Conservation (phyloP, 768 basidiomycete species). For the Russula sp. region DNA sequence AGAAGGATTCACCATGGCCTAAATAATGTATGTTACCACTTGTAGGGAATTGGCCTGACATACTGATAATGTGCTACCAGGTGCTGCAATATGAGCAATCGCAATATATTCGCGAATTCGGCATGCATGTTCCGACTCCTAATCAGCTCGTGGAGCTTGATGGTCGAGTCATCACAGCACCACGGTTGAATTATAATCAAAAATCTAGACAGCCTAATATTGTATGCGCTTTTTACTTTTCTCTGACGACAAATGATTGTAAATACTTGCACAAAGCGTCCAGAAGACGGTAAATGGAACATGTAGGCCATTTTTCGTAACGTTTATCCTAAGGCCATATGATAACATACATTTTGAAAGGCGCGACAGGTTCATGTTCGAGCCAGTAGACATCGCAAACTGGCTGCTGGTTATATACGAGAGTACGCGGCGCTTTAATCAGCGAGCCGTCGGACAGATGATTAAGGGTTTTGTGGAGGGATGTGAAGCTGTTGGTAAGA, state of each 20-base stretch:
- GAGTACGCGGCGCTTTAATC: slow-evolving; percentile 52
- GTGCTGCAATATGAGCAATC: slow-evolving; percentile 46
- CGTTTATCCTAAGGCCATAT: too few species aligned
- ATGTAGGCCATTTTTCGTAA: slow-evolving; percentile 49
- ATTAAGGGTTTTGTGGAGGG: slow-evolving; percentile 44
- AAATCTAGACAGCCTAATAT: slow-evolving; percentile 55
- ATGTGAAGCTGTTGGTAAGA: slow-evolving; percentile 58
- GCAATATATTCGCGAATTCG: slow-evolving; percentile 64
- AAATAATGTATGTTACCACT: slow-evolving; percentile 39
- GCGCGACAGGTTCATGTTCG: slow-evolving; percentile 69
- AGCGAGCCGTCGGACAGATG: slow-evolving; percentile 48
- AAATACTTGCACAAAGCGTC: slow-evolving; percentile 40
- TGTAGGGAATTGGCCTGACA: not conserved
- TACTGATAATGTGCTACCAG: slow-evolving; percentile 37
- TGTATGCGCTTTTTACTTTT: slow-evolving; percentile 40
- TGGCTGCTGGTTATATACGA: slow-evolving; percentile 73
- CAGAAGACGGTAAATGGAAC: slow-evolving; percentile 71
- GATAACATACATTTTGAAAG: slow-evolving; percentile 36
- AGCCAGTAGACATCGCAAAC: slow-evolving; percentile 47
- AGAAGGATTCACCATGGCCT: slow-evolving; percentile 52
- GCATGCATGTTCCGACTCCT: slow-evolving; percentile 52
- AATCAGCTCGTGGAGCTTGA: slow-evolving; percentile 50
- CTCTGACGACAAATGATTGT: not conserved
- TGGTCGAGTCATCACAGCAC: slow-evolving; percentile 63
- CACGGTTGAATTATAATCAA: slow-evolving; percentile 60